Evolutionary conservation across 176 grass and related monocot genomes (phyloP).

Genomic region (Rhipidocladum racemiflorum): DNA sequence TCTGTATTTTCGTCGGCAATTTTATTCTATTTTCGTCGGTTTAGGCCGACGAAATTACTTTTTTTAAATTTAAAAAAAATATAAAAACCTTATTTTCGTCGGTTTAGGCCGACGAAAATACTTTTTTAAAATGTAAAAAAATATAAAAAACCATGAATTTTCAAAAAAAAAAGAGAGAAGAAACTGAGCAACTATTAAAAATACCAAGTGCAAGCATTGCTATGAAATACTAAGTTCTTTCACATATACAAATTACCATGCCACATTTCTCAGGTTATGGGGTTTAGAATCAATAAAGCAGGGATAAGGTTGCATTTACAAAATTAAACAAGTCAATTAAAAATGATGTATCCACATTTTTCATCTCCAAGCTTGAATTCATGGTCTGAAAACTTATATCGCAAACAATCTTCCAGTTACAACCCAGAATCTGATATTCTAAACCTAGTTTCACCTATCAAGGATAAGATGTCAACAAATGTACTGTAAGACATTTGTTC

Average conservation of each 20-base stretch:
- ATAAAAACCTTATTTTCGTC: no score
- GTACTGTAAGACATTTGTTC: background rate
- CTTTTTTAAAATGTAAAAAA: no score
- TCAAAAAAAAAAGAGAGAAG: background rate
- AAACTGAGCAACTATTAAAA: background rate
- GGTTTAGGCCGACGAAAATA: no score
- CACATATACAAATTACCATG: background rate
- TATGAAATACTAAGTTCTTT: background rate
- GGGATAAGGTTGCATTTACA: background rate
- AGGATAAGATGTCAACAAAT: background rate
- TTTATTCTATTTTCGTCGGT: no score
- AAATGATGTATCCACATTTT: background rate
- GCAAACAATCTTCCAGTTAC: background rate
- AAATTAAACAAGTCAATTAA: background rate
- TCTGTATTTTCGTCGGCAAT: no score
- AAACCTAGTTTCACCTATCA: background rate
- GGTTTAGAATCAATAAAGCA: background rate
- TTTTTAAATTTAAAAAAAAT: no score
- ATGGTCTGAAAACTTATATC: background rate
- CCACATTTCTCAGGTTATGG: background rate
- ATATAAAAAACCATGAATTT: no score
- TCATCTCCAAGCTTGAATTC: background rate
- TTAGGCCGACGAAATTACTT: no score
- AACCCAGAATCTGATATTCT: background rate
- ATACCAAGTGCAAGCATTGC: background rate